Percentiles rank a stretch among this genome's conserved stretches.
phyloP scores from a whole-genome alignment of 441 rosid genomes.

The Cnidoscolus chayamansa region DNA sequence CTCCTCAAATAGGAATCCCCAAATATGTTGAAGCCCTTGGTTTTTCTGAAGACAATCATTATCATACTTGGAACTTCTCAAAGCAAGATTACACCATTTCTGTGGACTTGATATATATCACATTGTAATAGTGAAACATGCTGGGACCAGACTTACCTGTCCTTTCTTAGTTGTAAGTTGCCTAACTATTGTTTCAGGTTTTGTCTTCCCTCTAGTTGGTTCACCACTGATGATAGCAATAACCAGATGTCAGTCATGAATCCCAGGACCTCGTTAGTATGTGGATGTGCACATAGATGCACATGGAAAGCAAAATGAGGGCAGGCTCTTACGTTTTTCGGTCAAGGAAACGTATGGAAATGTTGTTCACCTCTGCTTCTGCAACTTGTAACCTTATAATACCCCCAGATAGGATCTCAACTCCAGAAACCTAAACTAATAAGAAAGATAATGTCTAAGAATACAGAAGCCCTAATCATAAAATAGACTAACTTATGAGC shows the following conservation, averaged over 20 bases:
- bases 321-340: constrained; percentile 70
- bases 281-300: background rate
- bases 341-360: constrained; percentile 82
- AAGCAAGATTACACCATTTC: background rate
- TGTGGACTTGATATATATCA: too few relatives aligned
- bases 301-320: constrained; percentile 17
- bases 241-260: constrained; percentile 17
- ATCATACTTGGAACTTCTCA: background rate
- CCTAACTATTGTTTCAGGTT: constrained; percentile 73
- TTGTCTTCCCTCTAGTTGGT: constrained; percentile 85
- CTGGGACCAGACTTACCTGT: constrained; percentile 49
- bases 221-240: constrained; percentile 61
- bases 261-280: background rate
- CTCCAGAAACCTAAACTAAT: constrained; percentile 66
- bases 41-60: background rate
- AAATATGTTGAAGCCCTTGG: too few relatives aligned
- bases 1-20: too few relatives aligned
- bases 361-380: constrained; percentile 90
- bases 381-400: constrained; percentile 79
- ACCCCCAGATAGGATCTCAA: constrained; percentile 93
- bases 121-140: background rate
- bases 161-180: constrained; percentile 96
- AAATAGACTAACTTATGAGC: background rate
- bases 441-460: background rate
- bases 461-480: background rate